phyloP scores from a whole-genome alignment of 768 basidiomycete genomes.

The Exidia glandulosa region DNA sequence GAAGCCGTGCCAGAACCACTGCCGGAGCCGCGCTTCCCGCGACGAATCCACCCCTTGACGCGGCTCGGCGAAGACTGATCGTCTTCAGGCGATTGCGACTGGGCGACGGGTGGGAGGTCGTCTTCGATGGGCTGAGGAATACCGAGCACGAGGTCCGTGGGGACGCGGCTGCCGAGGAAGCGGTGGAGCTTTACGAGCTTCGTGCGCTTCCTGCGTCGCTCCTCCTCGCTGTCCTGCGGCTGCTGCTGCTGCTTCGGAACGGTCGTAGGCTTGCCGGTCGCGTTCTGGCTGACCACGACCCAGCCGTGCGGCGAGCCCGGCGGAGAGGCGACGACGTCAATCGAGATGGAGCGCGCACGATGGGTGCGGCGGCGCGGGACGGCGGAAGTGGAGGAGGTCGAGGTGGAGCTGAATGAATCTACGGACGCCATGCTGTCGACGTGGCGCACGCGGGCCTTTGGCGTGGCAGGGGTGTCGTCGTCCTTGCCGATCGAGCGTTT shows the following conservation, averaged over 20 bases:
- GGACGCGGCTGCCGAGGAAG: slow-evolving; percentile 75
- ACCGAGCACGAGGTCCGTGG: slow-evolving; percentile 48
- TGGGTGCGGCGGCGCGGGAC: not conserved
- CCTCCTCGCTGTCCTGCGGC: slow-evolving; percentile 31
- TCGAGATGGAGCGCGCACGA: not conserved
- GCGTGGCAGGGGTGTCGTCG: not conserved
- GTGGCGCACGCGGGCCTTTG: slow-evolving; percentile 17
- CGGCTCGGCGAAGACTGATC: slow-evolving; percentile 15
- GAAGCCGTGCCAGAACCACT: not conserved
- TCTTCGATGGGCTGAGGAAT: not conserved
- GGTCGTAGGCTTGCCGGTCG: not conserved
- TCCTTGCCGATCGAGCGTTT: not conserved
- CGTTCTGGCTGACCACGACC: not conserved
- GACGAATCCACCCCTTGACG: slow-evolving; percentile 34
- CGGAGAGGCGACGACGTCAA: not conserved
- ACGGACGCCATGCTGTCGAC: not conserved
- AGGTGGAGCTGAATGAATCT: not conserved
- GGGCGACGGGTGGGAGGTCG: slow-evolving; percentile 27
- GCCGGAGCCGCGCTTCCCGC: slow-evolving; percentile 43
- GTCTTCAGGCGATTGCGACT: slow-evolving; percentile 21
- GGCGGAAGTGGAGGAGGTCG: not conserved
- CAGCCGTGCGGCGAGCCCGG: not conserved
- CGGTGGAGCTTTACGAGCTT: slow-evolving; percentile 74
- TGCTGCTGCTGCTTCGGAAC: too few relatives aligned
- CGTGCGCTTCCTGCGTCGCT: slow-evolving; percentile 59